A percentile compares a stretch with the other conserved stretches of the same genome.
These are phyloP conservation scores for Aspergillus haitiensis DNA, from an alignment of 495 filamentous ascomycete genomes.

Conservation along the genomic window DNA sequence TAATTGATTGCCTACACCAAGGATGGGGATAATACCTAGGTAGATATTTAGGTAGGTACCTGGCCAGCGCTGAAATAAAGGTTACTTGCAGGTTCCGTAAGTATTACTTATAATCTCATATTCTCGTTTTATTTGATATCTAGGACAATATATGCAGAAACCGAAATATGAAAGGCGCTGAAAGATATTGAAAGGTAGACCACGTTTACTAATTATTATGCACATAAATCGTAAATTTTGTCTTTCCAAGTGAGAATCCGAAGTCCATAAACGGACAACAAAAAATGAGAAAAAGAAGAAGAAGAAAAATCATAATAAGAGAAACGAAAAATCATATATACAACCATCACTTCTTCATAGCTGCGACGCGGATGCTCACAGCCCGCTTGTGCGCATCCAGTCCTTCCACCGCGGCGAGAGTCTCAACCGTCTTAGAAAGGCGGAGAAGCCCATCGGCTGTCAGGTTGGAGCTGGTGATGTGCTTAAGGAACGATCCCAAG, in stretches of 20 bases:
- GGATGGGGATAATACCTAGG: too few species aligned
- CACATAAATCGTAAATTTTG: constrained; percentile 7
- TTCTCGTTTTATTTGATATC: constrained; percentile 3
- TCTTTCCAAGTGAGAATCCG: background rate
- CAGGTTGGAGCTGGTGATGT: constrained; percentile 90
- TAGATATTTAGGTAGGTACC: background rate
- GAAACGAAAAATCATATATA: constrained; percentile 1
- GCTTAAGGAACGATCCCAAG: constrained; percentile 90
- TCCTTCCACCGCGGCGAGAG: constrained; percentile 89
- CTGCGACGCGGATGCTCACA: constrained; percentile 78
- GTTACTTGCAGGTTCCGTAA: background rate
- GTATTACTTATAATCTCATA: constrained; percentile 17
- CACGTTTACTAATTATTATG: background rate
- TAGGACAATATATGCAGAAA: background rate
- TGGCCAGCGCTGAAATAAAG: too few species aligned
- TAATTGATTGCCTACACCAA: too few species aligned
- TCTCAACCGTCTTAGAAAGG: constrained; percentile 87
- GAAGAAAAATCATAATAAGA: constrained; percentile 9
- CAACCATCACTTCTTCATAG: constrained; percentile 48
- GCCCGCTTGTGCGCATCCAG: constrained; percentile 92
- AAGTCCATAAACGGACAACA: background rate
- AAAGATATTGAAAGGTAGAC: background rate
- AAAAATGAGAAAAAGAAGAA: constrained; percentile 13
- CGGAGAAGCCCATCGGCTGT: constrained; percentile 80
- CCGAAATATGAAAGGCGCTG: background rate